Evolutionary conservation across 2,329 filamentous ascomycete genomes (phyloP).

Genomic region (Coniochaeta hoffmannii): DNA sequence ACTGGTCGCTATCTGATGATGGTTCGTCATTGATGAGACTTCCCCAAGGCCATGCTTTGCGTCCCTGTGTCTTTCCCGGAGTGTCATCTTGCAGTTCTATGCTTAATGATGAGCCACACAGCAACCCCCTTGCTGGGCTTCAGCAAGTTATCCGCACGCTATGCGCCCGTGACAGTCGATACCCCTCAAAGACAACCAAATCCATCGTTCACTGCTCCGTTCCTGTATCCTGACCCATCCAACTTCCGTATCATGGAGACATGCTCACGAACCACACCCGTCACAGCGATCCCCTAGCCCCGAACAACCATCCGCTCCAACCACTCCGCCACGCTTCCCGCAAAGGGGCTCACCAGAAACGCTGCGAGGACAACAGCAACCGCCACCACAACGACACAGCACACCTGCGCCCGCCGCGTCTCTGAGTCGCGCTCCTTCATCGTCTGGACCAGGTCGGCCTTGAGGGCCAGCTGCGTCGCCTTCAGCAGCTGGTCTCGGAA

Average conservation of each 20-base stretch:
- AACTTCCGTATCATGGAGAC: too few species aligned
- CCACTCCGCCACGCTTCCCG: neutral
- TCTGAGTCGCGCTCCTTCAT: neutral
- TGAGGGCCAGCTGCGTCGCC: neutral
- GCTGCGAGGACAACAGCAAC: neutral
- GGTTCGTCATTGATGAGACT: neutral
- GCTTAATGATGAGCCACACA: too few species aligned
- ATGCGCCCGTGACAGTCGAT: too few species aligned
- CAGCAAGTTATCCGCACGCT: too few species aligned
- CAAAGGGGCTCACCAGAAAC: neutral
- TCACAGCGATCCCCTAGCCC: neutral
- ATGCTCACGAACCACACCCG: neutral
- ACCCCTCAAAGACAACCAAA: too few species aligned
- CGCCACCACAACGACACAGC: neutral
- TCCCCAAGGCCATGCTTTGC: neutral
- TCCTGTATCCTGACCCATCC: too few species aligned
- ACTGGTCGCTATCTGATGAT: neutral
- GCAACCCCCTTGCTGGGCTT: too few species aligned
- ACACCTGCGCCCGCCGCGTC: neutral
- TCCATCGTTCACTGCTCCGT: too few species aligned
- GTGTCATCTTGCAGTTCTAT: too few species aligned
- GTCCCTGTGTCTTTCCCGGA: too few species aligned
- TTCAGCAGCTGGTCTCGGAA: conserved; percentile 1
- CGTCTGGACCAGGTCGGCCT: neutral
- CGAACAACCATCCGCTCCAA: neutral